Evolutionary conservation across 768 basidiomycete species (phyloP), one percentile per base, ranked within the genome.

Genomic region (Mycena galericulata): DNA sequence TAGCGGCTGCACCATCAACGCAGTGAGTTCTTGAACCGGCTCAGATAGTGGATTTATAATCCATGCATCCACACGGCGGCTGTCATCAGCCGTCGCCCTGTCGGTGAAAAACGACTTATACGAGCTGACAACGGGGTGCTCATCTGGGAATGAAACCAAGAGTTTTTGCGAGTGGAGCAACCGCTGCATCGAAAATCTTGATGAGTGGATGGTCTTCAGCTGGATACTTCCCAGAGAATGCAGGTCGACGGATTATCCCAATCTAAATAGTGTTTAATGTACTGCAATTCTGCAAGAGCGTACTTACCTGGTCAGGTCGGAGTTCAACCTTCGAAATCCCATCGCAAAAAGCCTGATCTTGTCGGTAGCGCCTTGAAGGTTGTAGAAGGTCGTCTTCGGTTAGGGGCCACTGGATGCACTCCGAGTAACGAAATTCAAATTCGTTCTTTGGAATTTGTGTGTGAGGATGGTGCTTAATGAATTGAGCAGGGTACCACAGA

Each of bases 341-440:
- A 6, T 40, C 55, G 22, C 40, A 43, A 12, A 30, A 43, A 27
- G 22, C 57, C 41, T 24, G 57, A 57, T 24, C 12, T 14, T 5
- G 24, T 10, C 7, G 17, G 41, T 4, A 10, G 29, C 3, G 14
- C 14, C 26, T 43, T 5, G 40, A 45, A 40, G 55, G 55, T 24
- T 12, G 22, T 24, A 43, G 18, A n/a, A 40, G 38, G 7, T 57
- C 55, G 34, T 26, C 55, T 57, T 50, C 36, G 20, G 22, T 17
- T 15, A 54, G 2, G 4, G 62, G 53, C 51, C 51, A 64, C 3
- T 47, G 29, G 29, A 64, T 43, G 30, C 62, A 64, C 6, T 45
- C 41, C 41, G 56, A 20, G 34, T 36, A 64, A 15, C 30, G 51
- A 34, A 64, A 64, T 45, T 54, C 53, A 15, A 64, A 64, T n/a